Percentiles rank a stretch among this genome's conserved stretches.
phyloP scores from a whole-genome alignment of 495 filamentous ascomycete species.

The Tuber umbilicatum region DNA sequence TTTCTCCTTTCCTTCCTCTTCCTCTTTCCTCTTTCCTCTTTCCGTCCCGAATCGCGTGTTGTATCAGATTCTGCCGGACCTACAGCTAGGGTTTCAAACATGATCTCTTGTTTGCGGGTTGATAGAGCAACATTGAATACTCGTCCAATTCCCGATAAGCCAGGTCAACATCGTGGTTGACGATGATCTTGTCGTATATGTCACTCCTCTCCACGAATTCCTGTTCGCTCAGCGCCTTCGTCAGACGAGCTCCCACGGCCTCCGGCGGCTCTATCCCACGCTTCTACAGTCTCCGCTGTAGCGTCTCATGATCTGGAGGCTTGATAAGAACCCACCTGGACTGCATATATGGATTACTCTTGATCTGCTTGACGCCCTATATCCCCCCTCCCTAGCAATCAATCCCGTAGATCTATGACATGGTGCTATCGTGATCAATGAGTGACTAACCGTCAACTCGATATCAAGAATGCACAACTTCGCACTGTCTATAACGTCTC shows the following conservation, averaged over 20 bases:
- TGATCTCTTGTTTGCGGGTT: neutral
- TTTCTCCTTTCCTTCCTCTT: neutral
- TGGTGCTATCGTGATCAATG: neutral
- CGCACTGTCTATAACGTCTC: constrained; percentile 61
- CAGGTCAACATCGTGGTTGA: constrained; percentile 77
- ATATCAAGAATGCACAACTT: constrained; percentile 67
- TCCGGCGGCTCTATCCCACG: constrained; percentile 77
- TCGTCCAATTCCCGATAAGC: constrained; percentile 70
- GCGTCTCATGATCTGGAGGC: constrained; percentile 63
- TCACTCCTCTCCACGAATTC: constrained; percentile 66
- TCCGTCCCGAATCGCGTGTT: neutral
- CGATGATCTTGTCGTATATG: constrained; percentile 67
- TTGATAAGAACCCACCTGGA: constrained; percentile 79
- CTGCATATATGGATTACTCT: constrained; percentile 56
- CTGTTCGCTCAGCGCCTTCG: constrained; percentile 71
- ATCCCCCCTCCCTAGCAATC: neutral
- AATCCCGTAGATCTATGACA: constrained; percentile 3
- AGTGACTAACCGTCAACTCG: constrained; percentile 46
- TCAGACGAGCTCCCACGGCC: constrained; percentile 61
- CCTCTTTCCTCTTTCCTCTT: neutral
- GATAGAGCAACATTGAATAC: constrained; percentile 41
- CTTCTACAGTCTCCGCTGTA: constrained; percentile 69
- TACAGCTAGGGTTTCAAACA: neutral
- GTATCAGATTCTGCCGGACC: neutral
- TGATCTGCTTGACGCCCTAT: constrained; percentile 84